These are phyloP conservation scores for Naganishia sp. DNA, from an alignment of 1,284 basidiomycete genomes.

Conservation along the genomic window DNA sequence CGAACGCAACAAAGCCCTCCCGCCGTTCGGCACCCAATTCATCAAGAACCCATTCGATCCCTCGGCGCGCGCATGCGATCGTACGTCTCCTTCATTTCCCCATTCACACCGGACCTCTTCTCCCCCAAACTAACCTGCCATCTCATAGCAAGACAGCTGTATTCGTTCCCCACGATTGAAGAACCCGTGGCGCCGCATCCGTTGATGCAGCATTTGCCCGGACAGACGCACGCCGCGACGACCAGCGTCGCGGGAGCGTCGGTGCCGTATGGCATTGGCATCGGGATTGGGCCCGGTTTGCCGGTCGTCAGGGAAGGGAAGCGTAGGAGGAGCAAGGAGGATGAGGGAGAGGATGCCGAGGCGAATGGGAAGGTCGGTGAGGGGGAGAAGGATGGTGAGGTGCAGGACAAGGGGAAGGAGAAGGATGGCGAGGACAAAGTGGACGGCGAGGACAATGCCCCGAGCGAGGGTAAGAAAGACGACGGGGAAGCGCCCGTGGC, in stretches of 20 bases:
- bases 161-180: constrained; percentile 15
- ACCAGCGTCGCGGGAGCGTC: neutral
- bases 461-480: neutral
- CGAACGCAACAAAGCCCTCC: constrained; percentile 31
- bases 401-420: neutral
- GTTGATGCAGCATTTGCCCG: constrained; percentile 25
- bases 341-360: neutral
- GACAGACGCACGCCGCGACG: neutral
- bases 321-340: constrained; percentile 3
- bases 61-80: constrained; percentile 21
- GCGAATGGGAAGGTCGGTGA: neutral
- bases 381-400: neutral
- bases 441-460: neutral
- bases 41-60: constrained; percentile 27
- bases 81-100: constrained; percentile 3
- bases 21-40: constrained; percentile 26
- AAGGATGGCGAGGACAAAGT: neutral
- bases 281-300: constrained; percentile 3
- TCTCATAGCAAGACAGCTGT: constrained; percentile 8
- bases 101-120: neutral
- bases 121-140: neutral
- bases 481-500: neutral
- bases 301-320: constrained; percentile 13
- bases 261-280: constrained; percentile 15
- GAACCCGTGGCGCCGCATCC: constrained; percentile 22